Conservation (phyloP, 2,329 filamentous ascomycete genomes). For the Lachnellula suecica region DNA sequence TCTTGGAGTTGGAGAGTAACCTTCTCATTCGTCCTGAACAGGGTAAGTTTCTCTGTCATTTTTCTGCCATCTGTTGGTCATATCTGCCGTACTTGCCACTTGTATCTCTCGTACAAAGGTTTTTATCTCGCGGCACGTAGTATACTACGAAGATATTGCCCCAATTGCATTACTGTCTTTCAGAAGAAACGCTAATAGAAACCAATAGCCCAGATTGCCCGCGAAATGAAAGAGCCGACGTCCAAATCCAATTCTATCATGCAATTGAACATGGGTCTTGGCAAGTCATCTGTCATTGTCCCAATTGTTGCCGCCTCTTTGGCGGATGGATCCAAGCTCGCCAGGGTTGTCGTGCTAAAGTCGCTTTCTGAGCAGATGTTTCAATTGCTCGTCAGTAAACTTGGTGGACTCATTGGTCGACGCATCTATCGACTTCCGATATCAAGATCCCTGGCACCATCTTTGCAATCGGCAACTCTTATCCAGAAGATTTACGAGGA, state of each 20-base stretch:
- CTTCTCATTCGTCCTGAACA: constrained; percentile 56
- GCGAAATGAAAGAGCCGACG: constrained; percentile 49
- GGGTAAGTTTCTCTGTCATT: not conserved
- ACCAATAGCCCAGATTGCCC: constrained; percentile 45
- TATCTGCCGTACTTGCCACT: too few relatives aligned
- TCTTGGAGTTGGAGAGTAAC: constrained; percentile 64
- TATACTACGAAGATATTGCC: too few relatives aligned
- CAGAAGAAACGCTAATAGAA: not conserved
- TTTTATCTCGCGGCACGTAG: too few relatives aligned
- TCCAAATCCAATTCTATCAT: constrained; percentile 50
- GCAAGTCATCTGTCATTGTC: constrained; percentile 68
- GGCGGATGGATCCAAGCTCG: constrained; percentile 49
- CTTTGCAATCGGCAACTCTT: constrained; percentile 22
- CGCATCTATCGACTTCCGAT: constrained; percentile 59
- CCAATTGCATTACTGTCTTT: too few relatives aligned
- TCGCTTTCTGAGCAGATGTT: constrained; percentile 61
- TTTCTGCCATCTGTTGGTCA: too few relatives aligned
- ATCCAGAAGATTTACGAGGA: constrained; percentile 42
- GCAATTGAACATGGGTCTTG: constrained; percentile 72
- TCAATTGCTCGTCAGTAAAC: constrained; percentile 51
- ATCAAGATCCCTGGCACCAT: constrained; percentile 46
- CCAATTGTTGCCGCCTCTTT: constrained; percentile 59
- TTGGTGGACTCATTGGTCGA: constrained; percentile 55
- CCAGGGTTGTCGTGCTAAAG: constrained; percentile 60
- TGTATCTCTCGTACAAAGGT: too few relatives aligned